Evolutionary conservation across 1,284 basidiomycete genomes (phyloP).

Genomic region (Pseudozyma tsukubaensis): DNA sequence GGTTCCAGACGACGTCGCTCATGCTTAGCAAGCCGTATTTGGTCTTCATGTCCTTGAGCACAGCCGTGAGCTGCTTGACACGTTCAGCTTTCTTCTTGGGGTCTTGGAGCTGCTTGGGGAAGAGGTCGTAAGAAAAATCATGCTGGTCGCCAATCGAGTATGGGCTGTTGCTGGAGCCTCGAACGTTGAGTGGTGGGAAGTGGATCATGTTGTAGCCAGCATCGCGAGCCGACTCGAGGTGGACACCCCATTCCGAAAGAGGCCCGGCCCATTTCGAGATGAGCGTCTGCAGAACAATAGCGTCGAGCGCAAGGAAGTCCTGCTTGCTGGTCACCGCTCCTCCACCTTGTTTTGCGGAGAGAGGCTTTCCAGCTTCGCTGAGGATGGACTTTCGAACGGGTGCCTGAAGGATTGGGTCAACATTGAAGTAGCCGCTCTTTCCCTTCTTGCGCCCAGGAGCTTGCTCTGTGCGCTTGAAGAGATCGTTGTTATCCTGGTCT

Average conservation of each 20-base stretch:
- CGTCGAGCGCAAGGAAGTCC: constrained; percentile 54
- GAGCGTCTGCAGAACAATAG: constrained; percentile 59
- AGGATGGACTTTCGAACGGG: constrained; percentile 52
- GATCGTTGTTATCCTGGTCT: constrained; percentile 20
- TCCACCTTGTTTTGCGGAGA: constrained; percentile 49
- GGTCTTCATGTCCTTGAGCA: constrained; percentile 44
- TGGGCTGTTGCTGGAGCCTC: constrained; percentile 58
- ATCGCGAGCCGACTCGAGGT: constrained; percentile 57
- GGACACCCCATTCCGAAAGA: constrained; percentile 54
- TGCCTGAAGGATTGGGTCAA: constrained; percentile 58
- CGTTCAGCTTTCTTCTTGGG: constrained; percentile 40
- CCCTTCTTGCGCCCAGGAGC: constrained; percentile 26
- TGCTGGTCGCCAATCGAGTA: constrained; percentile 63
- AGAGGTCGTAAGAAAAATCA: constrained; percentile 60
- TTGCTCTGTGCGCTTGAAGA: constrained; percentile 20
- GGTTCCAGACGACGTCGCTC: constrained; percentile 63
- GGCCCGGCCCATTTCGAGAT: constrained; percentile 66
- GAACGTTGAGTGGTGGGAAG: constrained; percentile 61
- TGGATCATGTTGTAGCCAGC: constrained; percentile 66
- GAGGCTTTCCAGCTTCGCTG: constrained; percentile 21
- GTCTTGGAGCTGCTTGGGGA: constrained; percentile 37
- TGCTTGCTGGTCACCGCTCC: constrained; percentile 27
- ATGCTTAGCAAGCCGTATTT: constrained; percentile 63
- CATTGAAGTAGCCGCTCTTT: constrained; percentile 62
- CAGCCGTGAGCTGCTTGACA: constrained; percentile 35